phyloP scores from a whole-genome alignment of 768 basidiomycete species.

The Russula olivacea region DNA sequence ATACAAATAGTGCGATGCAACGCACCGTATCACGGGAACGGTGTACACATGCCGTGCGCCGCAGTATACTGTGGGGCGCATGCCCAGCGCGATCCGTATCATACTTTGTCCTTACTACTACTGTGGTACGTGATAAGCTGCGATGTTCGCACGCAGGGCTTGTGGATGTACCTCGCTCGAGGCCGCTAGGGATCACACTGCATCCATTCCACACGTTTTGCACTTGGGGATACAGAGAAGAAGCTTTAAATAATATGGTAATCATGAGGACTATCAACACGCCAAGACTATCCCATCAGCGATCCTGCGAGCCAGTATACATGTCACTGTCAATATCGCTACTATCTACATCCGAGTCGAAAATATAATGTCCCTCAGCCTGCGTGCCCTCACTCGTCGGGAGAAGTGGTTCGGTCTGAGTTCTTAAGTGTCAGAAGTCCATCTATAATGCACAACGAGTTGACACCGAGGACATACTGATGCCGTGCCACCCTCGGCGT shows the following conservation, averaged over 20 bases:
- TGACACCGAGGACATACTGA: slow-evolving; percentile 9
- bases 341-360: slow-evolving; percentile 12
- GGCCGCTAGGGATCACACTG: neutral
- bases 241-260: neutral
- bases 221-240: neutral
- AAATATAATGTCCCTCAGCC: neutral
- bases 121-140: neutral
- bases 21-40: neutral
- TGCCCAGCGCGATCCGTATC: neutral
- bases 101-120: neutral
- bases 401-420: slow-evolving; percentile 16
- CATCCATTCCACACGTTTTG: neutral
- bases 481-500: slow-evolving; percentile 1
- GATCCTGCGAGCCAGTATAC: neutral
- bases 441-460: neutral
- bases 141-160: slow-evolving; percentile 9
- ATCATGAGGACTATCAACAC: neutral
- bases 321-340: slow-evolving; percentile 12
- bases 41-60: neutral
- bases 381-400: neutral
- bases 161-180: neutral
- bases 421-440: neutral
- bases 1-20: slow-evolving; percentile 2
- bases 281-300: neutral
- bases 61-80: neutral